phyloP scores from a whole-genome alignment of 768 basidiomycete species.

The Cyathus striatus region DNA sequence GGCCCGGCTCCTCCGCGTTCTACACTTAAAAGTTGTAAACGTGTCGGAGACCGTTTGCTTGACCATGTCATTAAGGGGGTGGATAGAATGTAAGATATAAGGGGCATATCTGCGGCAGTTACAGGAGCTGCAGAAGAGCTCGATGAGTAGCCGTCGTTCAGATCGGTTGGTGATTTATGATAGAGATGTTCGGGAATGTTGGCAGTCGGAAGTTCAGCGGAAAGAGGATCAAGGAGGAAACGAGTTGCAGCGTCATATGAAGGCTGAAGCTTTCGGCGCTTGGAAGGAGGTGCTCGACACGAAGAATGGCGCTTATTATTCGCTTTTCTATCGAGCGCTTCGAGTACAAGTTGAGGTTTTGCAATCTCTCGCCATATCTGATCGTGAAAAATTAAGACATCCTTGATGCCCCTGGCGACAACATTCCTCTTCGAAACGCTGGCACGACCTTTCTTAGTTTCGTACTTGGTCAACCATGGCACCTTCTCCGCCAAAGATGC shows the following conservation, averaged over 20 bases:
- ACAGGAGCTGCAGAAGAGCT: neutral
- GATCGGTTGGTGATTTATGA: no score
- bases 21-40: conserved; percentile 58
- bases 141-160: neutral
- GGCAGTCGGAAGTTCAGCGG: conserved; percentile 16
- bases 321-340: conserved; percentile 26
- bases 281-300: no score
- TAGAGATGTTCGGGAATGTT: conserved; percentile 3
- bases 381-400: conserved; percentile 65
- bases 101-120: conserved; percentile 17
- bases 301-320: no score
- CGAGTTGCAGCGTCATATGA: conserved; percentile 41
- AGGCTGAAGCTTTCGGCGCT: conserved; percentile 21
- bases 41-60: conserved; percentile 40
- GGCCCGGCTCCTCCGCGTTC: conserved; percentile 52
- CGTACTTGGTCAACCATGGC: conserved; percentile 68
- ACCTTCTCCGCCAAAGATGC: conserved; percentile 57
- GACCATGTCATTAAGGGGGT: conserved; percentile 24
- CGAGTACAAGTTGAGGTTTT: conserved; percentile 32
- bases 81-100: conserved; percentile 53
- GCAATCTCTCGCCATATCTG: conserved; percentile 47
- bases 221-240: conserved; percentile 58
- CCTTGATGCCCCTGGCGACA: conserved; percentile 64
- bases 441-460: conserved; percentile 44
- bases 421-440: conserved; percentile 59